Conservation (phyloP, 148 eudicot genomes). For the Nepenthes mirabilis region DNA sequence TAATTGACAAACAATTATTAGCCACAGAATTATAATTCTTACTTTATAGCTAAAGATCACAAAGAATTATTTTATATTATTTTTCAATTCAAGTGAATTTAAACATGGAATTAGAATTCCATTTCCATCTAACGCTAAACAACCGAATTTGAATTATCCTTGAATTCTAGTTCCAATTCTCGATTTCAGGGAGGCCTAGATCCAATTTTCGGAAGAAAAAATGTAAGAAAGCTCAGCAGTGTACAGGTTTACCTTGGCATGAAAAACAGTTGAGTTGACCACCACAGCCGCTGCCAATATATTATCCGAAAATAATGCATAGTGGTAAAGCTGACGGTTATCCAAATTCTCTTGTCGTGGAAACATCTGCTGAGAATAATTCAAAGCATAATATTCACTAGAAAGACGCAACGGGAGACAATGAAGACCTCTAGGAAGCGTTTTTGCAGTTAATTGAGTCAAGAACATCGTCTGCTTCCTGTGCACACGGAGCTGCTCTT, state of each 20-base stretch:
- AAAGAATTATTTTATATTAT: no score
- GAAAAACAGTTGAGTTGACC: slow-evolving; percentile 74
- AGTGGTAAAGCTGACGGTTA: slow-evolving; percentile 66
- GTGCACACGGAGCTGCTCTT: slow-evolving; percentile 89
- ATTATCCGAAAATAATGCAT: slow-evolving; percentile 87
- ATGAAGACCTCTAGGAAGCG: slow-evolving; percentile 95
- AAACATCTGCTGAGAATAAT: slow-evolving; percentile 51
- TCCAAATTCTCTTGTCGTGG: slow-evolving; percentile 58
- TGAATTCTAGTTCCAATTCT: no score
- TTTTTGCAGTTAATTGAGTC: slow-evolving; percentile 85
- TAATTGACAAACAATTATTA: no score
- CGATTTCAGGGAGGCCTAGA: no score
- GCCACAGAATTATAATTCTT: no score
- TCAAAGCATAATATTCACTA: slow-evolving; percentile 60
- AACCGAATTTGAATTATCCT: not conserved
- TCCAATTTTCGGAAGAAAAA: no score
- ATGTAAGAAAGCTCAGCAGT: not conserved
- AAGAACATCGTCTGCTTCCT: slow-evolving; percentile 78
- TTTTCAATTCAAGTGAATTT: no score
- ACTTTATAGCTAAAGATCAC: no score
- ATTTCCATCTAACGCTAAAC: not conserved
- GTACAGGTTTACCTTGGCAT: slow-evolving; percentile 55
- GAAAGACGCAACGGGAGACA: slow-evolving; percentile 94
- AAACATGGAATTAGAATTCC: no score
- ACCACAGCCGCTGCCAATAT: slow-evolving; percentile 88